Evolutionary conservation across 2,329 filamentous ascomycete genomes (phyloP), one percentile per base, ranked within the genome.

Genomic region (Arthrobotrys sphaeroides): DNA sequence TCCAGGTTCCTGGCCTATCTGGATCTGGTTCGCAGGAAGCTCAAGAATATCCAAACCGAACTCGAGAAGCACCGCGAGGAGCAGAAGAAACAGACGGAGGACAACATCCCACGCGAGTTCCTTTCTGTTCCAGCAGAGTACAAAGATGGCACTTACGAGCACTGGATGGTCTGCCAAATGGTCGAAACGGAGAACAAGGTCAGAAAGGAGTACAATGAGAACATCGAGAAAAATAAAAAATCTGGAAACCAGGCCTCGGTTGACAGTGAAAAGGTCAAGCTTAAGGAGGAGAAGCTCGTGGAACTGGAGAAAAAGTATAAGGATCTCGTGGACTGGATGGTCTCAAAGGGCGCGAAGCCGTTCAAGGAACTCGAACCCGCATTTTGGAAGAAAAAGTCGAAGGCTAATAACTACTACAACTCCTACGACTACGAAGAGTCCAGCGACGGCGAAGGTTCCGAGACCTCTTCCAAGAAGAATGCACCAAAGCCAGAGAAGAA

Each of bases 331-430:
- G 59, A 72, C 33, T 55, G 47, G n/a, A 66, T 80, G 40, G 22
- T 79, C 2, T 62, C 64, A 2, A 87, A 85, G 69, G 88, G 87
- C 0, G 91, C 87, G 1, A 93, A 92, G 81, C 86, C 86, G 0
- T 93, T 91, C 80, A 80, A 82, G 10, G 87, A 93, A 51, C 82
- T 92, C 5, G 82, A 90, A 80, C 90, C 90, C 0, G 83, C 88
- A 0, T 81, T 85, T 24, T 47, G 47, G 43, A 60, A 77, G 38
- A 51, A 73, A 16, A 64, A 62, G 12, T 47, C 73, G 12, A 38
- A 33, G 2, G 13, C 7, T 4, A 49, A 53, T 13, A 66, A 60
- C 7, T 60, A 79, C 16, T 60, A 79, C 16, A 42, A 78, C 24
- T 57, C 68, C 9, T 72, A 78, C 2, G 61, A 77, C 42, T 78